Evolutionary conservation across 23 red algal species (phyloP), one percentile per base, ranked within the genome.

Genomic region (Gracilaria gracilis): DNA sequence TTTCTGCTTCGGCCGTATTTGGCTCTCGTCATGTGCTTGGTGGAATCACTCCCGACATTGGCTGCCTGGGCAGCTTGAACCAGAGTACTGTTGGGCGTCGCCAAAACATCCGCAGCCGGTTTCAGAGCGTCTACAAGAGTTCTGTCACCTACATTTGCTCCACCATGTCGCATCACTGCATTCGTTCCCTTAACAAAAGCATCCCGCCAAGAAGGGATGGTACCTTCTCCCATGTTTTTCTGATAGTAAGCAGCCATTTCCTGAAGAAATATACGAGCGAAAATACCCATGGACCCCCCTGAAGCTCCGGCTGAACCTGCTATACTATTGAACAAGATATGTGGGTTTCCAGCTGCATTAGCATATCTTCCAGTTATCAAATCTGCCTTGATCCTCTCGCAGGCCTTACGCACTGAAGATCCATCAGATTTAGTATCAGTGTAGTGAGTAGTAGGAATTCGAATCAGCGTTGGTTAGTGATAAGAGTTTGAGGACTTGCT

Each of bases 61-160:
- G 87, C 87, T 47, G 93, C 93, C 16, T 80, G 76, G 6, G 73
- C 92, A 34, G 92, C 92, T 33, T 86, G 67, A n/a, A 28, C 2
- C 15, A 86, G 37, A 42, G 83, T 46, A 28, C 81, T 34, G 6
- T 80, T 55, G 31, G 25, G 39, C 37, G 46, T 57, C 9, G 80
- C 81, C 28, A 93, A 58, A 31, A 72, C 76, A 75, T 95, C 72
- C 13, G 93, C 93, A 7, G 93, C 93, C 44, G 93, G 93, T 39
- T 83, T 81, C 37, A 95, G 38, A 29, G 93, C 59, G 55, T 95
- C 93, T 19, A 95, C 69, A 32, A 88, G 70, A 20, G 93, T 95
- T 33, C 93, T 80, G 34, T 81, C 61, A 39, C 93, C 93, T 16
- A 83, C 42, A 28, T 62, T 67, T 39, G 93, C 93, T 8, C 87